These are phyloP conservation scores for Acephala macrosclerotiorum DNA, from an alignment of 2,329 filamentous ascomycete species.

Conservation along the genomic window DNA sequence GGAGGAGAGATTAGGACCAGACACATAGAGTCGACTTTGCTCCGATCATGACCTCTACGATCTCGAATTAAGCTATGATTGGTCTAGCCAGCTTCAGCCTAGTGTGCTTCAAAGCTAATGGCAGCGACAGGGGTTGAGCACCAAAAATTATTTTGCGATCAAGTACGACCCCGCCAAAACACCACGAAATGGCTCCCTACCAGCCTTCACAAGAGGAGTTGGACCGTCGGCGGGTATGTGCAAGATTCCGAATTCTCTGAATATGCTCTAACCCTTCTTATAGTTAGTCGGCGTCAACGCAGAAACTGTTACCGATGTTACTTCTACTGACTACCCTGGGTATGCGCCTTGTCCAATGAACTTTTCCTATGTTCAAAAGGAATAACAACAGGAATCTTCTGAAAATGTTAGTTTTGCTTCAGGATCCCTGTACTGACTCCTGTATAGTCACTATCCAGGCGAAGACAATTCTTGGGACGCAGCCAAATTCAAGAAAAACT, in stretches of 20 bases:
- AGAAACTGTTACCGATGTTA: conserved; percentile 89
- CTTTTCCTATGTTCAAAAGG: neutral
- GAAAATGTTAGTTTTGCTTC: neutral
- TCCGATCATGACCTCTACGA: conserved; percentile 36
- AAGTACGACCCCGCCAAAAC: conserved; percentile 32
- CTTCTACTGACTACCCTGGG: conserved; percentile 88
- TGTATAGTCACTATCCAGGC: conserved; percentile 57
- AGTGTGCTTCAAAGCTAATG: neutral
- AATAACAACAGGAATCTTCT: neutral
- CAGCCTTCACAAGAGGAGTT: conserved; percentile 62
- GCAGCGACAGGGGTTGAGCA: conserved; percentile 8
- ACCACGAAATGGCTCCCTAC: conserved; percentile 51
- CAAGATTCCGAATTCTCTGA: neutral
- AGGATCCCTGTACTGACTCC: neutral
- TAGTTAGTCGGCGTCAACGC: conserved; percentile 86
- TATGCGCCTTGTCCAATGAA: conserved; percentile 4
- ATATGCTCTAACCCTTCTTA: conserved; percentile 6
- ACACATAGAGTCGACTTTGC: conserved; percentile 23
- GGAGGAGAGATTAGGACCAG: conserved; percentile 26
- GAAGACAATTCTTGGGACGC: conserved; percentile 86
- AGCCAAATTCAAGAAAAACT: conserved; percentile 72
- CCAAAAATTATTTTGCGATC: conserved; percentile 10
- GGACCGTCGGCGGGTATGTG: conserved; percentile 65
- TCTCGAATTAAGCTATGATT: conserved; percentile 29
- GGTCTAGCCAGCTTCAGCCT: too few species aligned